Base-by-base conservation (phyloP, 768 basidiomycete species). In the Boletus edulis region DNA sequence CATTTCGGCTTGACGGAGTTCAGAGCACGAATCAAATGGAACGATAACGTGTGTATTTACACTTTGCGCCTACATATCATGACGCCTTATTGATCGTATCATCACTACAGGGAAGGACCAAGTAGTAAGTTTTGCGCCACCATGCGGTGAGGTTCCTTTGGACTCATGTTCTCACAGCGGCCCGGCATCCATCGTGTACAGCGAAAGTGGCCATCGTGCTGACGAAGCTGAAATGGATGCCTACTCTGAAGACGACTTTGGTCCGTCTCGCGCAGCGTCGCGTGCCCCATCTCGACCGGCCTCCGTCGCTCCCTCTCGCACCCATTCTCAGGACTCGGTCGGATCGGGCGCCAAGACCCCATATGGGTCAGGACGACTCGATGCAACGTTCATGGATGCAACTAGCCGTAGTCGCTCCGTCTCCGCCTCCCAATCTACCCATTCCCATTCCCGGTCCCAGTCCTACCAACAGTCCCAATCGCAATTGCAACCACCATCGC, bases 1-100 rank as follows among this genome's bases (percentile, higher is more conserved):
- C 88, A 89, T 64, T 91, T 91, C 55, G 88, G 89, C 32, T 65
- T 91, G 57, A 91, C 89, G 0, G 89, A 91, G 68, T 91, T 91
- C 74, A 86, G 76, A 66, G 88, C 89, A 8, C 79, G 87, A 52
- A 90, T 91, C 49, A 91, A 89, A 68, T 91, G 88, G 89, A 78
- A 83, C 47, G 87, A 91, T 63, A 84, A 87, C 63, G 88, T 89
- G 65, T 54, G 87, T 50, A 13, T 34, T 20, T 14, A 14, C 34
- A 35, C 34, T 6, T 14, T 14, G 37, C 40, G 41, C 43, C 34
- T 29, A 5, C 37, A 32, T 45, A n/a, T 40, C 50, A 52, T 46
- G 22, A 45, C 5, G 29, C 46, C 12, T 18, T 6, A 40, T 50
- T 43, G 14, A 54, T 44, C n/a, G 29, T 53, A 50, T 52, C 37